Conservation (phyloP, 805 yeast genomes). For the Lachancea lanzarotensis region DNA sequence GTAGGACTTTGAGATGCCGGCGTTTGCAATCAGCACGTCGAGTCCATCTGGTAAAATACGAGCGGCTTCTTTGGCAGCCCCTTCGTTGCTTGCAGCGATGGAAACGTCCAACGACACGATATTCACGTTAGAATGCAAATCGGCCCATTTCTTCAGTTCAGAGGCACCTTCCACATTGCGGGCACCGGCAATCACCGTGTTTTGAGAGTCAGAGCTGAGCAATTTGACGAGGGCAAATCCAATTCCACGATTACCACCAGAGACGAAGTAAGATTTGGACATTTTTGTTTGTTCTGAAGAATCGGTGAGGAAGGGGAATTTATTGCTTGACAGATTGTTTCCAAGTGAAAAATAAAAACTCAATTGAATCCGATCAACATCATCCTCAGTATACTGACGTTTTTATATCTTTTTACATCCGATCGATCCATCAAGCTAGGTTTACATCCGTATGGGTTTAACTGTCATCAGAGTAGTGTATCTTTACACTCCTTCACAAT, state of each 20-base stretch:
- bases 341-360: no score
- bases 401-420: no score
- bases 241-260: conserved; percentile 36
- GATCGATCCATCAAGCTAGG: no score
- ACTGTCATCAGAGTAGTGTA: no score
- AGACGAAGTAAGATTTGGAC: conserved; percentile 26
- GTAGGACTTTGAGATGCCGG: conserved; percentile 22
- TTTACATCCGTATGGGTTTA: no score
- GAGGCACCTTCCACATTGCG: conserved; percentile 14
- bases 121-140: conserved; percentile 13
- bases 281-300: no score
- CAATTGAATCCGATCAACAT: no score
- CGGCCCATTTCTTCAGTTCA: conserved; percentile 16
- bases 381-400: no score
- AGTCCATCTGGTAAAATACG: conserved; percentile 16
- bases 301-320: no score
- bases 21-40: conserved; percentile 30
- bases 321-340: no score
- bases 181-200: conserved; percentile 19
- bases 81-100: conserved; percentile 15
- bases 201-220: conserved; percentile 12
- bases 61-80: conserved; percentile 12
- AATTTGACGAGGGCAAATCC: conserved; percentile 30
- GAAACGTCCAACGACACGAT: conserved; percentile 21
- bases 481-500: no score